These are phyloP conservation scores for Pleurotus citrinopileatus DNA, from an alignment of 768 basidiomycete genomes.

Conservation along the genomic window DNA sequence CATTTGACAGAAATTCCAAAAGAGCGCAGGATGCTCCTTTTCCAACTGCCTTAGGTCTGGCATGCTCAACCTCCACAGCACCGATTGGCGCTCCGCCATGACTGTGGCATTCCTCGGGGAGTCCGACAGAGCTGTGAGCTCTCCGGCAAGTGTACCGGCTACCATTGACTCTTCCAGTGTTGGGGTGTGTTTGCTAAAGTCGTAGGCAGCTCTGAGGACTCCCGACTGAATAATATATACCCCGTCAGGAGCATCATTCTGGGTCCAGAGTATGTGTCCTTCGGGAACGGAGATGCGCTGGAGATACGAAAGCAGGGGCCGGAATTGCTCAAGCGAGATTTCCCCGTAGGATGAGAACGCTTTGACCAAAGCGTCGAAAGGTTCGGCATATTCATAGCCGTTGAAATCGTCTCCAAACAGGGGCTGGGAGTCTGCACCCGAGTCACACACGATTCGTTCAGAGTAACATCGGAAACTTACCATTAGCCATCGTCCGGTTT, in stretches of 20 bases:
- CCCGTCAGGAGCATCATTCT: slow-evolving; percentile 75
- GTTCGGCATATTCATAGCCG: slow-evolving; percentile 43
- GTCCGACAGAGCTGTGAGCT: slow-evolving; percentile 80
- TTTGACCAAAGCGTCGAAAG: slow-evolving; percentile 71
- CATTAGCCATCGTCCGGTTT: slow-evolving; percentile 60
- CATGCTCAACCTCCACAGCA: slow-evolving; percentile 77
- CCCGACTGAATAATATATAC: slow-evolving; percentile 90
- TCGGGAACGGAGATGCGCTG: slow-evolving; percentile 54
- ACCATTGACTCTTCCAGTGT: slow-evolving; percentile 89
- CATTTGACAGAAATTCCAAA: slow-evolving; percentile 61
- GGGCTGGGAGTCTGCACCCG: slow-evolving; percentile 25
- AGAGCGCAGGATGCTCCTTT: slow-evolving; percentile 61
- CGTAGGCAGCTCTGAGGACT: slow-evolving; percentile 79
- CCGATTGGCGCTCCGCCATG: slow-evolving; percentile 71
- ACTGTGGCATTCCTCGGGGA: slow-evolving; percentile 84
- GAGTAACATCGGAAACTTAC: slow-evolving; percentile 27
- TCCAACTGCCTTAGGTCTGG: slow-evolving; percentile 62
- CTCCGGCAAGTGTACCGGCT: slow-evolving; percentile 88
- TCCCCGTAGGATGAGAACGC: slow-evolving; percentile 76
- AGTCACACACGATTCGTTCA: neutral
- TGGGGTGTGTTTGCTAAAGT: slow-evolving; percentile 66
- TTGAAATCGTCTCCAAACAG: slow-evolving; percentile 23
- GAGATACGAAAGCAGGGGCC: slow-evolving; percentile 69
- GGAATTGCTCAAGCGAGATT: slow-evolving; percentile 54
- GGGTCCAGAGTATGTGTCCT: slow-evolving; percentile 69